Percentiles rank a stretch among this genome's conserved stretches.
phyloP scores from a whole-genome alignment of 2,329 filamentous ascomycete genomes.

The Colletotrichum noveboracense region DNA sequence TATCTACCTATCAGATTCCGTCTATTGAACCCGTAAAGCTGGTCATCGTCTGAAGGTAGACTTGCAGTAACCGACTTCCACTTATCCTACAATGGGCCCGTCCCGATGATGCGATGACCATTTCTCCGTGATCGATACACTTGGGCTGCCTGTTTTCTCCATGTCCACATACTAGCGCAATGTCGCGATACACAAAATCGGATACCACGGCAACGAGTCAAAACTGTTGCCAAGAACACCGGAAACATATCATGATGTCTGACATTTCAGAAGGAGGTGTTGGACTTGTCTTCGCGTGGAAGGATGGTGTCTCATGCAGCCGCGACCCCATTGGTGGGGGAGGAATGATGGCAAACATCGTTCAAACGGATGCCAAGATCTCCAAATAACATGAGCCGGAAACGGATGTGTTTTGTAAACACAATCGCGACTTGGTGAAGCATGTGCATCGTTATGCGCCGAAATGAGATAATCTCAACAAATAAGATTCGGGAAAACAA shows the following conservation, averaged over 20 bases:
- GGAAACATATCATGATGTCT: neutral
- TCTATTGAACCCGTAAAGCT: neutral
- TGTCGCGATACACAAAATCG: neutral
- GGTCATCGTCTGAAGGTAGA: neutral
- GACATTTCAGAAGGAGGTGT: neutral
- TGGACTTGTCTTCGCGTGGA: neutral
- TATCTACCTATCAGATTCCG: neutral
- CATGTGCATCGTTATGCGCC: neutral
- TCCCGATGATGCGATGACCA: neutral
- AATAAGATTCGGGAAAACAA: neutral
- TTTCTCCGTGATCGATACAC: neutral
- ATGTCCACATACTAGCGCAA: neutral
- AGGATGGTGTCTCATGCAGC: neutral
- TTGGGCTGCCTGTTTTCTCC: neutral
- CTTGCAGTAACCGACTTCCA: accelerated
- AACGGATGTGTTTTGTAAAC: neutral
- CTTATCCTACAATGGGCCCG: neutral
- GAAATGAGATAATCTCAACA: neutral
- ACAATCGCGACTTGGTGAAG: neutral
- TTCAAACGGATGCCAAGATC: neutral
- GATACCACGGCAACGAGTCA: neutral
- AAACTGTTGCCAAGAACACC: neutral
- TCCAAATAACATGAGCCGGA: neutral
- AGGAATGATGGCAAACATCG: constrained; percentile 1
- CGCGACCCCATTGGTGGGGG: neutral